Conservation (phyloP, 306 rosid species). For the Acacia acuminata region DNA sequence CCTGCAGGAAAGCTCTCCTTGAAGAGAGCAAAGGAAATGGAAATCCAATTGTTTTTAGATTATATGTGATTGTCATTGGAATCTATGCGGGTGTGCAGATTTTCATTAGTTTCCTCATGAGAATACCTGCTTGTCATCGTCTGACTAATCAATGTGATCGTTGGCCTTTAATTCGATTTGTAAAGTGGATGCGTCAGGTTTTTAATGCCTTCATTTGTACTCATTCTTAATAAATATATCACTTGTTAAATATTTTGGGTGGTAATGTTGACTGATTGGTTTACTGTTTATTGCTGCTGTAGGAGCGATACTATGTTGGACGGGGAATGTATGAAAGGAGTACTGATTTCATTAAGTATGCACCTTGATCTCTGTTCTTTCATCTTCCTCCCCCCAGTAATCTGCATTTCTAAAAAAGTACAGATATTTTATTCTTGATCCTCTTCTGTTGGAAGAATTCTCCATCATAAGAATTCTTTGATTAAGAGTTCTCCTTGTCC, state of each 20-base stretch:
- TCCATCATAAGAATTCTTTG: not conserved
- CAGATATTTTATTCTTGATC: slow-evolving; percentile 4
- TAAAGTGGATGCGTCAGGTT: slow-evolving; percentile 99
- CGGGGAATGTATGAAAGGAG: slow-evolving; percentile 96
- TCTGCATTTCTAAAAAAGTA: not conserved
- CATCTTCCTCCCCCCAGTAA: not conserved
- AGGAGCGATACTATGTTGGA: slow-evolving; percentile 95
- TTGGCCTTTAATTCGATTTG: slow-evolving; percentile 80
- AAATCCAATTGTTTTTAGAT: slow-evolving; percentile 49
- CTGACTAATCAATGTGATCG: slow-evolving; percentile 84
- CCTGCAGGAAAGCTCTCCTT: slow-evolving; percentile 81
- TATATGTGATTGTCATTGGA: slow-evolving; percentile 70
- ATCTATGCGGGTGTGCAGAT: slow-evolving; percentile 87
- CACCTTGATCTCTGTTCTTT: slow-evolving; percentile 19
- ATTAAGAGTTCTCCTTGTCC: not conserved
- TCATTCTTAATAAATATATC: slow-evolving; percentile 24
- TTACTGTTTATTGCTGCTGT: slow-evolving; percentile 27
- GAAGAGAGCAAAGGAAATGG: slow-evolving; percentile 65
- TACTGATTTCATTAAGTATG: slow-evolving; percentile 86
- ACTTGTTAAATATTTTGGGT: slow-evolving; percentile 18
- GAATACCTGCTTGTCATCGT: slow-evolving; percentile 83
- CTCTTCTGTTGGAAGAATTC: not conserved
- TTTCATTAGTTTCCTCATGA: slow-evolving; percentile 80
- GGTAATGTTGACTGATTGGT: slow-evolving; percentile 26
- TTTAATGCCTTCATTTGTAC: slow-evolving; percentile 20